Evolutionary conservation across 805 yeast species (phyloP), one percentile per base, ranked within the genome.

Genomic region (Teunomyces gatunensis): DNA sequence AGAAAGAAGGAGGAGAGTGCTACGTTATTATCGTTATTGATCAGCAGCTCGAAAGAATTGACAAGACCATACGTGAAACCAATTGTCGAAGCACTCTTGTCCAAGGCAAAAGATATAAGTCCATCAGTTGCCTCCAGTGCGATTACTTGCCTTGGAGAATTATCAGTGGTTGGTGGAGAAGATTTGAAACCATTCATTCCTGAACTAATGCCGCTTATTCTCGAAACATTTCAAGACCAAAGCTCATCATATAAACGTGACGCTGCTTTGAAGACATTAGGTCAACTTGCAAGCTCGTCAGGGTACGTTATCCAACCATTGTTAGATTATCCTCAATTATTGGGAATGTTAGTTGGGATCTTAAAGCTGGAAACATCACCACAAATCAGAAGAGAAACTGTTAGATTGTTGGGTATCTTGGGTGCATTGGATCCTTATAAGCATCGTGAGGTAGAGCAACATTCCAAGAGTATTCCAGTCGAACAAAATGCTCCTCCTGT

Each of bases 401-500:
- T 94, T 1, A 78, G 92, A 53, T 68, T 94, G 20, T 72, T 94
- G 47, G 99, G 99, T 60, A 90, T 91, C 29, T 71, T 94, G 36
- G 99, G 99, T 53, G 99, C 99, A 0, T 71, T 94, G 42, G 99
- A 94, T 66, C 99, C 99, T 1, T 94, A 92, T 62, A 91, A 89
- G 60, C 95, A 90, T 56, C 81, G 96, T 47, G 96, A 89, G 56
- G 88, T 91, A 7, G 98, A 91, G 61, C 84, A 88, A 48, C 76
- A 75, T 1, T 78, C 85, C 0, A 81, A 78, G 58, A 74, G 54
- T 39, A 68, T 68, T 5, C 72, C 76, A 0, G 85, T 80, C 0
- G 95, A 88, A 54, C 92, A 88, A 52, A 87, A 87, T 58, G 89
- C 92, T 2, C 94, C 96, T 3, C 86, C 97, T 0, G 82, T 90